Conservation (phyloP, 2,329 filamentous ascomycete species). For the Penicillium sp. region DNA sequence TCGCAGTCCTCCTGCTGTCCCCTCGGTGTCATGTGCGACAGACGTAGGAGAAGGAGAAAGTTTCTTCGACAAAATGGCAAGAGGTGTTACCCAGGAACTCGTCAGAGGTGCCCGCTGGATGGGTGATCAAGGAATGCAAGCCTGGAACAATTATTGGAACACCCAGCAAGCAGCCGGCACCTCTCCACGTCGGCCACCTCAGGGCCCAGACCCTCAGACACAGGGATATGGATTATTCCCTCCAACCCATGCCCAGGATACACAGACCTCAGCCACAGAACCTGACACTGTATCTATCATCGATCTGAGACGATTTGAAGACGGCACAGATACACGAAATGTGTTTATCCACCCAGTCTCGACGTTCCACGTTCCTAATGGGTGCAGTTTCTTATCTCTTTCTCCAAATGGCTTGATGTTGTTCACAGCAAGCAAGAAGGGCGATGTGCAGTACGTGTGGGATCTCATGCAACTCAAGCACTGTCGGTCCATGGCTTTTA, state of each 20-base stretch:
- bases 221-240: slow-evolving; percentile 42
- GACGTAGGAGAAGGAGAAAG: slow-evolving; percentile 50
- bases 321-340: slow-evolving; percentile 36
- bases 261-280: slow-evolving; percentile 36
- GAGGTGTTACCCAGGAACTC: slow-evolving; percentile 51
- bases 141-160: slow-evolving; percentile 53
- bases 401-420: slow-evolving; percentile 48
- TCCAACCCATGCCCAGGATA: slow-evolving; percentile 47
- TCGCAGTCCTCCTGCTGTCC: slow-evolving; percentile 42
- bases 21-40: slow-evolving; percentile 44
- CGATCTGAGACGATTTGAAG: slow-evolving; percentile 46
- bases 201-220: slow-evolving; percentile 28
- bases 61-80: slow-evolving; percentile 47
- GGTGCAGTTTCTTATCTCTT: slow-evolving; percentile 51
- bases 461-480: slow-evolving; percentile 50
- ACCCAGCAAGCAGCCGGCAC: slow-evolving; percentile 38
- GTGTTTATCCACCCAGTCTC: slow-evolving; percentile 38
- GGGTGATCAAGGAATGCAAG: slow-evolving; percentile 49
- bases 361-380: slow-evolving; percentile 49
- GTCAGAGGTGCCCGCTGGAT: slow-evolving; percentile 50
- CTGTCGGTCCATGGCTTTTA: slow-evolving; percentile 39
- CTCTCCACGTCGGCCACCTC: slow-evolving; percentile 31
- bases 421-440: slow-evolving; percentile 49
- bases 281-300: slow-evolving; percentile 48
- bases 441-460: slow-evolving; percentile 52